A percentile compares a stretch with the other conserved stretches of the same genome.
phyloP scores from a whole-genome alignment of 371 early-diverging fungal genomes.

The Rhizopus arrhizus region DNA sequence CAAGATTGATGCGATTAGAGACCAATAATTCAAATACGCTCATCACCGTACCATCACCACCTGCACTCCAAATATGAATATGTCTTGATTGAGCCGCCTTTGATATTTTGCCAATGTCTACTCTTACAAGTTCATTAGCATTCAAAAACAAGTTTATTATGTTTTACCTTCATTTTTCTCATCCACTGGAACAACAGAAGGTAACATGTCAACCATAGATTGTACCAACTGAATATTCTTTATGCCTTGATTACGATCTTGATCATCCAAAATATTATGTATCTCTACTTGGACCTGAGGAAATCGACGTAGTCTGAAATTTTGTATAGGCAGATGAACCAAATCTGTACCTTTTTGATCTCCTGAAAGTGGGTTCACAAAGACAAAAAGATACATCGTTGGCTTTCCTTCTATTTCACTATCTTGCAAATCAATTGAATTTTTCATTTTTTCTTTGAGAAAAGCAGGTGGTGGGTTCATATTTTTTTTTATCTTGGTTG shows the following conservation, averaged over 20 bases:
- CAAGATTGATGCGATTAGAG: slow-evolving; percentile 50
- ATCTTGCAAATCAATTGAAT: slow-evolving; percentile 3
- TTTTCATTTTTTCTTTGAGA: no score
- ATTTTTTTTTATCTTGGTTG: no score
- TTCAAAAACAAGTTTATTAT: neutral
- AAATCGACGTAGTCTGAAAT: slow-evolving; percentile 57
- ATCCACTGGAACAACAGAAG: slow-evolving; percentile 2
- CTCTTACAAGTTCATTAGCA: neutral
- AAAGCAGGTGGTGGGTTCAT: no score
- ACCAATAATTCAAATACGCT: slow-evolving; percentile 59
- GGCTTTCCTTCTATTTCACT: slow-evolving; percentile 39
- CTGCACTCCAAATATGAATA: slow-evolving; percentile 69
- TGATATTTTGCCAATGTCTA: slow-evolving; percentile 3
- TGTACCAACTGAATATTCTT: slow-evolving; percentile 37
- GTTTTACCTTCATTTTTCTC: neutral
- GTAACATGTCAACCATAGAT: slow-evolving; percentile 27
- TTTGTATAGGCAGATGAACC: slow-evolving; percentile 53
- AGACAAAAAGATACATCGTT: slow-evolving; percentile 59
- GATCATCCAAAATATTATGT: slow-evolving; percentile 56
- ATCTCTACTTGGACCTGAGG: slow-evolving; percentile 66
- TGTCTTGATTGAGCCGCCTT: slow-evolving; percentile 32
- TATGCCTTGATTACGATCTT: slow-evolving; percentile 49
- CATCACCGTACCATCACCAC: slow-evolving; percentile 71
- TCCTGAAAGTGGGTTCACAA: slow-evolving; percentile 66
- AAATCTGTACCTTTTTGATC: slow-evolving; percentile 60